A percentile compares a stretch with the other conserved stretches of the same genome.
Conservation (phyloP, 2,329 filamentous ascomycete genomes). For the Cyphellophora attinorum region DNA sequence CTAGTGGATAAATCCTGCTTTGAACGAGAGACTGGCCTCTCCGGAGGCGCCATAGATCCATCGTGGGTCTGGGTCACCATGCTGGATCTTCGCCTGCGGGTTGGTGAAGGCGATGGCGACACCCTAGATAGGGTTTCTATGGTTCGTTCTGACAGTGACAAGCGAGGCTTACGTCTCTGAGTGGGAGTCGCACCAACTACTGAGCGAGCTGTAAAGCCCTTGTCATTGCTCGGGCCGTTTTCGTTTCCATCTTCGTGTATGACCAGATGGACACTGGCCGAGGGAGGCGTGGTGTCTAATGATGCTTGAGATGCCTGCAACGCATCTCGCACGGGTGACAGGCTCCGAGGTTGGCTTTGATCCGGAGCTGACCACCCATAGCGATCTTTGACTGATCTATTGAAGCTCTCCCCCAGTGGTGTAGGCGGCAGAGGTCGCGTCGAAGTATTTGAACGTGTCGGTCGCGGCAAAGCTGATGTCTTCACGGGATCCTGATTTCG, state of each 20-base stretch:
- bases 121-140: conserved; percentile 73
- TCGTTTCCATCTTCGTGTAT: conserved; percentile 15
- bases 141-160: conserved; percentile 71
- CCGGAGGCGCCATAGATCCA: conserved; percentile 50
- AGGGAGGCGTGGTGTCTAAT: conserved; percentile 18
- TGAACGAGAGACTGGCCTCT: conserved; percentile 55
- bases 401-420: conserved; percentile 11
- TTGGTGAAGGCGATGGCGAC: conserved; percentile 65
- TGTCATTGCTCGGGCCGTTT: conserved; percentile 6
- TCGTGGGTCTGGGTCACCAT: conserved; percentile 60
- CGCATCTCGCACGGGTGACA: conserved; percentile 14
- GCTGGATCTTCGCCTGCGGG: conserved; percentile 52
- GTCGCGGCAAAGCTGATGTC: conserved; percentile 2
- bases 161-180: conserved; percentile 23
- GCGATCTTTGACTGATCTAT: conserved; percentile 10
- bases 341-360: conserved; percentile 4
- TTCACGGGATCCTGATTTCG: conserved; percentile 8
- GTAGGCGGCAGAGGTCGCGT: neutral
- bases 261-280: conserved; percentile 10
- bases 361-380: conserved; percentile 10
- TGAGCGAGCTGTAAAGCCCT: neutral
- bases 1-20: conserved; percentile 12
- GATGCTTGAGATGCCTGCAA: conserved; percentile 7
- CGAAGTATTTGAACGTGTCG: neutral
- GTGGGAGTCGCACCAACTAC: conserved; percentile 5